Evolutionary conservation across 2,329 filamentous ascomycete genomes (phyloP).

Genomic region (Sporothrix inflata): DNA sequence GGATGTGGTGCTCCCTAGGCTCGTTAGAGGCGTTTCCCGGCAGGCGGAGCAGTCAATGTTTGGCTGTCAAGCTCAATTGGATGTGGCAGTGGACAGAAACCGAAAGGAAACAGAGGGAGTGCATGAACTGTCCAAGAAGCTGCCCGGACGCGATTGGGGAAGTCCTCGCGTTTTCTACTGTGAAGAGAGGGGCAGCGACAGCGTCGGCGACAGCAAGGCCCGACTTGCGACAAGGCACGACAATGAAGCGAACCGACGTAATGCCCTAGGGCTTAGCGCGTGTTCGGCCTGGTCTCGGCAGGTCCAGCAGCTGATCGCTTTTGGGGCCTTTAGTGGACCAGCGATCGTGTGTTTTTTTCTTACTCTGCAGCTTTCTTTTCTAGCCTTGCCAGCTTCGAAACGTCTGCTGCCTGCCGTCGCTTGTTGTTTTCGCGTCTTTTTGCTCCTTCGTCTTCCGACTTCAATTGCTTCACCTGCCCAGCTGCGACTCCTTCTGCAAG

Average conservation of each 20-base stretch:
- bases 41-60: too few relatives aligned
- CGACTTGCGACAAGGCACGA: background rate
- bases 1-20: background rate
- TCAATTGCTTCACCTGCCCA: background rate
- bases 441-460: background rate
- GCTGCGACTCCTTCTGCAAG: background rate
- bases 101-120: background rate
- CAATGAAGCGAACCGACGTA: background rate
- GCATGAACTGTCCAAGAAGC: background rate
- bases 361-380: too few relatives aligned
- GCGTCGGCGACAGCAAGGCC: background rate
- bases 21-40: too few relatives aligned
- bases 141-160: conserved; percentile 17
- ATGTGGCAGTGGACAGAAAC: background rate
- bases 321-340: background rate
- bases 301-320: background rate
- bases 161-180: conserved; percentile 16
- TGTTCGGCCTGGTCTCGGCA: background rate
- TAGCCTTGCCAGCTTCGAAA: background rate
- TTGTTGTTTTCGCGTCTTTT: background rate
- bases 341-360: background rate
- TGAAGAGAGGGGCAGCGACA: background rate
- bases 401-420: background rate
- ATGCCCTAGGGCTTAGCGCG: conserved; percentile 4
- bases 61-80: background rate